Evolutionary conservation across 2,329 filamentous ascomycete species (phyloP), one percentile per base, ranked within the genome.

Genomic region (Ophiostoma sp.): DNA sequence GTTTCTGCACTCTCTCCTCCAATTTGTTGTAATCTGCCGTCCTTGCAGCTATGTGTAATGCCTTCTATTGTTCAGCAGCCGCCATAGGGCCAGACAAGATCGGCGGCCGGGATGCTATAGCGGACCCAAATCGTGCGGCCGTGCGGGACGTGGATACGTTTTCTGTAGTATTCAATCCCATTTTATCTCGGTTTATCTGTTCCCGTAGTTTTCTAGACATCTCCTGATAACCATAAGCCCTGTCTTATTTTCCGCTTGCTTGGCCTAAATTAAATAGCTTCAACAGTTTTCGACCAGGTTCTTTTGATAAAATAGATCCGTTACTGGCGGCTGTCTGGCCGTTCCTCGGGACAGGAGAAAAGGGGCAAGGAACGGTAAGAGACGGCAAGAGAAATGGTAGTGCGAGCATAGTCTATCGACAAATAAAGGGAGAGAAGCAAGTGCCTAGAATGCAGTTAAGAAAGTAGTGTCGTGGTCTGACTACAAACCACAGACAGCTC

Each of bases 31-130:
- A 55, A 55, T 55, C 9, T 39, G 22, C 36, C n/a, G 45, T 64
- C 36, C 61, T 64, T 42, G 36, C 36, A 64, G 61, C 61, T 36
- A 64, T 64, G 61, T 64, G 61, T 45, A 28, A 45, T 45, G 59
- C 36, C 5, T 25, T 15, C 3, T 7, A 33, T 33, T n/a, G 3
- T 31, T 3, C 8, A 9, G 7, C 15, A 17, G 28, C 3, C 11
- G 12, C 28, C 25, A 42, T 9, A 45, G 36, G 61, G n/a, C 61
- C 36, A 45, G 61, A 64, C 36, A 42, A 19, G 57, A 64, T 64
- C n/a, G 61, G 59, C 33, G 33, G 4, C 33, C n/a, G 33, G 19
- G 59, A 39, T 63, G 33, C 17, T 3, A 39, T 9, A 42, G 59
- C 11, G 59, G 59, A 11, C 57, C 59, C 36, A 64, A 42, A 25